Base-by-base conservation (phyloP, 2,329 filamentous ascomycete species). In the Pseudogymnoascus sp. region DNA sequence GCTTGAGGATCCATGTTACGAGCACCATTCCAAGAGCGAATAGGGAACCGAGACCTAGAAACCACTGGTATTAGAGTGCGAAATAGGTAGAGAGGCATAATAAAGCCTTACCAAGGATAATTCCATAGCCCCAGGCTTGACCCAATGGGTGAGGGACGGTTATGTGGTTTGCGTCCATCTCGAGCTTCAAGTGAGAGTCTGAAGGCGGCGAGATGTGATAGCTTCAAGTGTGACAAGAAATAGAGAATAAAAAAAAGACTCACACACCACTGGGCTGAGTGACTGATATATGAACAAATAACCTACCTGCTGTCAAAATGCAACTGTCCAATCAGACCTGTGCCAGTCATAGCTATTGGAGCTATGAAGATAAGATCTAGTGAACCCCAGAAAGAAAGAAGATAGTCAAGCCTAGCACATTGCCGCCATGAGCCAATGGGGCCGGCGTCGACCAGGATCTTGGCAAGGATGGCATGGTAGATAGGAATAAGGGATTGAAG, bases 11-110 rank as follows among this genome's bases (percentile, higher is more conserved):
- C 69, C 70, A 73, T 18, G 72, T 74, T 9, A 73, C 70, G 21
- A 73, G 67, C 25, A 87, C 87, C 85, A 88, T 88, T 37, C 82
- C 79, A 69, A 87, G 77, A 12, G 85, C 83, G 73, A 88, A 88
- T 5, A 83, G 76, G 70, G 85, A 83, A 28, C 85, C 85, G 28
- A 87, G 61, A 31, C 72, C 58, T 60, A 5, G 21, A 2, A 60
- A 55, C 2, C 49, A 21, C 9, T 14, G 49, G 9, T 3, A 21
- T 55, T 18, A 55, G 49, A 14, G 6, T 35, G 14, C 11, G 18
- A 8, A 43, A 5, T 14, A 41, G 8, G 21, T 11, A 31, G 33
- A 60, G 9, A 9, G 5, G 6, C 5, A 40, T 40, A 7, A 18
- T 41, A 25, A 31, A 68, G 2, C 82, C 58, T 40, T 60, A 60